Evolutionary conservation across 73 alveolate genomes (phyloP).

Genomic region (Diophrys appendiculata): DNA sequence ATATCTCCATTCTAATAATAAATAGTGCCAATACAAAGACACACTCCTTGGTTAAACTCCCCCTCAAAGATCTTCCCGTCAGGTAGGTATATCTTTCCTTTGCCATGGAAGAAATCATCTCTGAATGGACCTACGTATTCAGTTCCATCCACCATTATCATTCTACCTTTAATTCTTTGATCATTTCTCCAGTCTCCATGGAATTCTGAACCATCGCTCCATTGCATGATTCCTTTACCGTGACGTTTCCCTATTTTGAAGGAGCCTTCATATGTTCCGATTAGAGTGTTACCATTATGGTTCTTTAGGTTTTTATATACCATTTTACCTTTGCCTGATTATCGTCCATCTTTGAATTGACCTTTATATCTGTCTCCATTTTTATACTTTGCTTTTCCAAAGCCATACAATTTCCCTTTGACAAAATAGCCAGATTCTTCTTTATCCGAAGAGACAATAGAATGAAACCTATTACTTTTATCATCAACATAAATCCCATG

Average conservation of each 20-base stretch:
- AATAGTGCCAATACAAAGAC: not conserved
- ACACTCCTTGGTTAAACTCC: conserved; percentile 23
- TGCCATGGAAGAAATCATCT: conserved; percentile 52
- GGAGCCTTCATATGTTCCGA: conserved; percentile 54
- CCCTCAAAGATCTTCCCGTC: conserved; percentile 49
- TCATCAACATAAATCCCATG: conserved; percentile 49
- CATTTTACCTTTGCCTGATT: conserved; percentile 32
- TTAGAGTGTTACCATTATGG: conserved; percentile 36
- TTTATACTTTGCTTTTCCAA: conserved; percentile 56
- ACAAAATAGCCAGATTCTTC: conserved; percentile 64
- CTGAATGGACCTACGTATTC: conserved; percentile 34
- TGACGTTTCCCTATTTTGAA: conserved; percentile 58
- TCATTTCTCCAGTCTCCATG: conserved; percentile 52
- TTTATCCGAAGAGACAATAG: conserved; percentile 8
- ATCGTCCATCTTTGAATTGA: conserved; percentile 59
- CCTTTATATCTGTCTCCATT: conserved; percentile 83
- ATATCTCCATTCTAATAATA: conserved; percentile 21
- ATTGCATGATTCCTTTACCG: conserved; percentile 58
- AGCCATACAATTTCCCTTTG: conserved; percentile 72
- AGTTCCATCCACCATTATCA: conserved; percentile 44
- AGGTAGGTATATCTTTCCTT: conserved; percentile 26
- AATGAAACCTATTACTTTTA: conserved; percentile 47
- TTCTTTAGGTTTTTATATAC: conserved; percentile 23
- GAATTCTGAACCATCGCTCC: conserved; percentile 50
- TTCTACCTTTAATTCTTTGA: conserved; percentile 27